Conservation (phyloP, 2,329 filamentous ascomycete species). For the Exophiala sp. region DNA sequence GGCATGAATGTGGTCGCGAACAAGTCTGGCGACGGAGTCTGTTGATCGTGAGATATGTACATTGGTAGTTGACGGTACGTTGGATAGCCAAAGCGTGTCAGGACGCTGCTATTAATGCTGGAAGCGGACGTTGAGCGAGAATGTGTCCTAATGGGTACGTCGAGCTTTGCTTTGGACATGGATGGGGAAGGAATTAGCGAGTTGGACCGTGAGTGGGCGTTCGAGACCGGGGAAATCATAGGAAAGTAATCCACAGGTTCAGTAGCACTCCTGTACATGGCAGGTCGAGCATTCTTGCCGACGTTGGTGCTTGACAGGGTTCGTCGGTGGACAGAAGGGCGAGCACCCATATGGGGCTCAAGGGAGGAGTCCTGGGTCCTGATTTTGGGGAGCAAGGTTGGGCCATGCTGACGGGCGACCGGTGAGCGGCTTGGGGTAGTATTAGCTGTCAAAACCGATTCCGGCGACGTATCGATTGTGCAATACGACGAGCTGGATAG, state of each 20-base stretch:
- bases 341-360: conserved; percentile 12
- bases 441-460: conserved; percentile 61
- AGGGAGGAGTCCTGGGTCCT: conserved; percentile 66
- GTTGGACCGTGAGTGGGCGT: conserved; percentile 29
- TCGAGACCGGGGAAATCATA: conserved; percentile 43
- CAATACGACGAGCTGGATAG: conserved; percentile 55
- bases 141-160: conserved; percentile 38
- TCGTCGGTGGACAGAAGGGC: conserved; percentile 15
- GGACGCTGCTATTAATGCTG: conserved; percentile 59
- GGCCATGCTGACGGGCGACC: conserved; percentile 67
- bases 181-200: conserved; percentile 26
- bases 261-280: conserved; percentile 42
- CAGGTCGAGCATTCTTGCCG: conserved; percentile 49
- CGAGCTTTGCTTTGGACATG: conserved; percentile 31
- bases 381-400: conserved; percentile 77
- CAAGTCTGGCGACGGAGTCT: conserved; percentile 34
- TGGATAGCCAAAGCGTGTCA: conserved; percentile 72
- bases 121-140: conserved; percentile 60
- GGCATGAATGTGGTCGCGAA: conserved; percentile 26
- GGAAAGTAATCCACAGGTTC: conserved; percentile 42
- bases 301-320: conserved; percentile 38
- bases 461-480: conserved; percentile 62
- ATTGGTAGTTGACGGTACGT: conserved; percentile 70
- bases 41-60: conserved; percentile 45
- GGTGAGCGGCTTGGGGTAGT: conserved; percentile 67